Conservation (phyloP, 2,329 filamentous ascomycete species). For the Meredithiella fracta region DNA sequence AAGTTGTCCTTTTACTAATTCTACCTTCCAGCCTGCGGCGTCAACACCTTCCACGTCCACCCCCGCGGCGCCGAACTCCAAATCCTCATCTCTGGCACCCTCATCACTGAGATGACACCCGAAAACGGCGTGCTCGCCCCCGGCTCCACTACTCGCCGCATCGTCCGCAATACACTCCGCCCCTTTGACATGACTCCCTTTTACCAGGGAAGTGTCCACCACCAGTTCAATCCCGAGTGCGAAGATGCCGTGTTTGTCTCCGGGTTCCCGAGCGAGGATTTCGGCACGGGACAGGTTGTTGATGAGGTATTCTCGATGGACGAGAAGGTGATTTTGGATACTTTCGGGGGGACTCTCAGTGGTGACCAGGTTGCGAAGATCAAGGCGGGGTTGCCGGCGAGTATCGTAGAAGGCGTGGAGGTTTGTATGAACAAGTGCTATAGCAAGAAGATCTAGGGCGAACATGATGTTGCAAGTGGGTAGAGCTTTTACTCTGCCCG, state of each 20-base stretch:
- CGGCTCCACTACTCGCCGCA: slow-evolving; percentile 23
- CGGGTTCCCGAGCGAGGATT: slow-evolving; percentile 33
- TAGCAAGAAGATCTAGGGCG: not conserved
- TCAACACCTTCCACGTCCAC: slow-evolving; percentile 41
- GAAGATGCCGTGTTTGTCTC: not conserved
- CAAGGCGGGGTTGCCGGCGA: slow-evolving; percentile 24
- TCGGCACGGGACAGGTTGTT: slow-evolving; percentile 33
- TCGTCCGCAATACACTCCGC: slow-evolving; percentile 27
- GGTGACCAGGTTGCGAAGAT: slow-evolving; percentile 32
- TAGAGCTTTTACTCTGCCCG: too few species aligned
- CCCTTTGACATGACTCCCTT: slow-evolving; percentile 36
- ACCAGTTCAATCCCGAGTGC: slow-evolving; percentile 33
- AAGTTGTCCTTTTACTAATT: not conserved
- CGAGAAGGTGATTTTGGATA: slow-evolving; percentile 29
- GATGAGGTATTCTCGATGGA: slow-evolving; percentile 34
- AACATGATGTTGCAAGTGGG: not conserved
- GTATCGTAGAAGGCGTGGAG: slow-evolving; percentile 36
- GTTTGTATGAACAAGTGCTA: slow-evolving; percentile 34
- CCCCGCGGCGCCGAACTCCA: slow-evolving; percentile 37
- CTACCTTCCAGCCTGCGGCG: slow-evolving; percentile 28
- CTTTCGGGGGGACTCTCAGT: slow-evolving; percentile 29
- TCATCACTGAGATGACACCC: slow-evolving; percentile 35
- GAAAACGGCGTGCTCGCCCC: slow-evolving; percentile 32
- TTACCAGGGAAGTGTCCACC: slow-evolving; percentile 36
- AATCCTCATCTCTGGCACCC: slow-evolving; percentile 31